A percentile compares a stretch with the other conserved stretches of the same genome.
phyloP scores from a whole-genome alignment of 305 asterid species.

The Fraxinus albicans region DNA sequence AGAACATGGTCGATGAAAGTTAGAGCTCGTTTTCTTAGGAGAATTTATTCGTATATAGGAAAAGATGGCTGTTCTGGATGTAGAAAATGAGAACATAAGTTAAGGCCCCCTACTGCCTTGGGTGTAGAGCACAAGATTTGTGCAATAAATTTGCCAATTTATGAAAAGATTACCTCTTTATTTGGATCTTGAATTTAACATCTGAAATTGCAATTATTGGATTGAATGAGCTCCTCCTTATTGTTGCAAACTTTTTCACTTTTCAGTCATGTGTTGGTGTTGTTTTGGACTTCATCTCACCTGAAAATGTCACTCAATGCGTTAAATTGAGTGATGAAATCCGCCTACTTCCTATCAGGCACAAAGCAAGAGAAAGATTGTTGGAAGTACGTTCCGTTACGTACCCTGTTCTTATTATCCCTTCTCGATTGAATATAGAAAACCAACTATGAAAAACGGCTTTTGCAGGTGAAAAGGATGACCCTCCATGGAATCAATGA shows the following conservation, averaged over 20 bases:
- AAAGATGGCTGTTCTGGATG: background rate
- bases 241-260: conserved; percentile 18
- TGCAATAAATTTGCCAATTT: background rate
- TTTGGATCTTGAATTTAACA: background rate
- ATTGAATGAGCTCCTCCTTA: conserved; percentile 14
- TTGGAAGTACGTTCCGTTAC: conserved; percentile 53
- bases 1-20: conserved; percentile 2
- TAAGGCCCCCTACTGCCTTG: background rate
- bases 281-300: conserved; percentile 87
- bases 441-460: conserved; percentile 13
- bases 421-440: background rate
- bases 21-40: background rate
- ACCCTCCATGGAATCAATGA: conserved; percentile 57
- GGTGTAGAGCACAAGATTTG: background rate
- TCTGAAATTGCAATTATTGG: conserved; percentile 5
- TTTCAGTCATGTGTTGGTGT: conserved; percentile 79
- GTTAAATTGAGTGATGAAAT: conserved; percentile 75
- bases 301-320: conserved; percentile 80
- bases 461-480: conserved; percentile 83
- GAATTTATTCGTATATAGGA: background rate
- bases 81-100: background rate
- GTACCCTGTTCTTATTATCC: background rate
- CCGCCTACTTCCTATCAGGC: conserved; percentile 71
- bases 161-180: background rate
- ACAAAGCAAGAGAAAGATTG: conserved; percentile 70